phyloP scores from a whole-genome alignment of 805 yeast genomes.

The Candida nanaspora region DNA sequence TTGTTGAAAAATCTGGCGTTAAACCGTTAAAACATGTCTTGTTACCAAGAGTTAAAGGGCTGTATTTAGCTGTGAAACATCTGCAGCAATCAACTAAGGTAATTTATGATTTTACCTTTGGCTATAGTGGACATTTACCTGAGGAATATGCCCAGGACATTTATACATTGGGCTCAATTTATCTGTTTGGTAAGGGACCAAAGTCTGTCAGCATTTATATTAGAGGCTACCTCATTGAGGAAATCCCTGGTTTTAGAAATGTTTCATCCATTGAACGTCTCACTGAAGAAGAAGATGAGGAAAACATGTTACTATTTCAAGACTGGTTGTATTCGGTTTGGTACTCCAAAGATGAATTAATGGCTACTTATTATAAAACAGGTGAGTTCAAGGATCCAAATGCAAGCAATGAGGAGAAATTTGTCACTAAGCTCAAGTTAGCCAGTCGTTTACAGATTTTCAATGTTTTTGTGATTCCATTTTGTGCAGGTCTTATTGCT shows the following conservation, averaged over 20 bases:
- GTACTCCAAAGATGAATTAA: conserved; percentile 67
- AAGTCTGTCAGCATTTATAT: conserved; percentile 55
- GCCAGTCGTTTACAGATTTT: conserved; percentile 17
- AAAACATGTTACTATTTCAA: conserved; percentile 43
- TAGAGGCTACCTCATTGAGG: conserved; percentile 46
- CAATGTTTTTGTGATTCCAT: conserved; percentile 21
- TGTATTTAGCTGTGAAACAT: conserved; percentile 55
- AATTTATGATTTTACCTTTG: conserved; percentile 79
- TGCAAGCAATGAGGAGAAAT: conserved; percentile 3
- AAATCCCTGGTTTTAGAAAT: conserved; percentile 50
- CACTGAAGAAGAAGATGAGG: conserved; percentile 32
- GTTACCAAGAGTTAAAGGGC: conserved; percentile 79
- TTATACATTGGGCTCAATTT: conserved; percentile 58
- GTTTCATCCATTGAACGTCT: conserved; percentile 16
- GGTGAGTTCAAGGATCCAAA: conserved; percentile 39
- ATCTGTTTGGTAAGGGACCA: conserved; percentile 70
- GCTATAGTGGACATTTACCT: conserved; percentile 62
- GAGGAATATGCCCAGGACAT: conserved; percentile 71
- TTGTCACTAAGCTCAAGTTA: conserved; percentile 15
- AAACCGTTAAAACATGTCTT: conserved; percentile 55
- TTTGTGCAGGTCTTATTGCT: conserved; percentile 1
- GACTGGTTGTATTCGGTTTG: conserved; percentile 71
- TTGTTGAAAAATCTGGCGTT: conserved; percentile 43
- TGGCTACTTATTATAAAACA: conserved; percentile 51
- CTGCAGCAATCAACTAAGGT: conserved; percentile 45